Base-by-base conservation (phyloP, 495 filamentous ascomycete species). In the Melanomma pulvis-pyrius region DNA sequence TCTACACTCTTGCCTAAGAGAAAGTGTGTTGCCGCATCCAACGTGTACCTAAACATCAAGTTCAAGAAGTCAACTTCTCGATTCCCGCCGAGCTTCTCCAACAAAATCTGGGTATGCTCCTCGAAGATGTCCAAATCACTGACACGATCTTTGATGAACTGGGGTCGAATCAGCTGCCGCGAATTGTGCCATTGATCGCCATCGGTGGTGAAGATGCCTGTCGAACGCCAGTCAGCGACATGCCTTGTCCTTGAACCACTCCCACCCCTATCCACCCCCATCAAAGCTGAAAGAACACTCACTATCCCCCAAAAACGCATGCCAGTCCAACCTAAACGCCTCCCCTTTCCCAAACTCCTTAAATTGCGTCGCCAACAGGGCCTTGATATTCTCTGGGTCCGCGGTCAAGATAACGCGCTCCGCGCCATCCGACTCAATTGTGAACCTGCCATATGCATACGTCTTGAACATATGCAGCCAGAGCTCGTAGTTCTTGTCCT, bases 1-100 rank as follows among this genome's bases (percentile, higher is more conserved):
- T 84, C 77, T 55, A 83, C 81, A 58, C 79, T 81, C 1, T 77
- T 71, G 9, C 85, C 84, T 1, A 87, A 75, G 4, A 87, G 74
- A 63, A 86, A 87, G 56, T 86, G 82, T 12, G 84, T 86, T 12
- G 83, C 83, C 21, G 83, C 80, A 60, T 87, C 85, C 0, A 87
- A 77, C 1, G 84, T 85, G 65, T 73, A 73, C 61, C 76, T 61
- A 64, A 77, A 86, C 59, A 86, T 80, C 32, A 86, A 73, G 57
- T 85, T 83, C 73, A 80, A 76, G 1, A 82, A 76, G 59, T 86
- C 76, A 7, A 85, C 77, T 0, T 79, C 76, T 2, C 80, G 82
- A 17, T 79, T 59, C 0, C 77, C 78, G 17, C 69, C 73, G 0
- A 85, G 68, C 59, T 78, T 77, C 17, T 63, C 48, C 47, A 84